These are phyloP conservation scores for Cercospora berteroae DNA, from an alignment of 2,329 filamentous ascomycete species.

Conservation along the genomic window DNA sequence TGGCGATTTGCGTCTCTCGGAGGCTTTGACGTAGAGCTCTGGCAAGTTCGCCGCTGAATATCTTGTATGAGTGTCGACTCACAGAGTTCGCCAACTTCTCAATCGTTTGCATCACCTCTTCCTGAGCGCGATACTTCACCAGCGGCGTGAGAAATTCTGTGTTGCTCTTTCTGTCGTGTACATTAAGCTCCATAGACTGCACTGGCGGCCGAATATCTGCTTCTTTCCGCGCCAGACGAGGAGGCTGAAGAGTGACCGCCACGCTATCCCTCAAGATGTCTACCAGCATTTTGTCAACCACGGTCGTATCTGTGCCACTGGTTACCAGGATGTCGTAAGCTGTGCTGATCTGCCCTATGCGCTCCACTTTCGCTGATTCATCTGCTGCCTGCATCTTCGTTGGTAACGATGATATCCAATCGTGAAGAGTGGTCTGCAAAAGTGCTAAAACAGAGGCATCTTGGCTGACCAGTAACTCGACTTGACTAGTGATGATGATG, in stretches of 20 bases:
- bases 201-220: constrained; percentile 19
- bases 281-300: constrained; percentile 66
- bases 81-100: constrained; percentile 39
- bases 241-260: constrained; percentile 45
- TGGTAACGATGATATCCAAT: constrained; percentile 78
- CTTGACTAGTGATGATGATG: constrained; percentile 33
- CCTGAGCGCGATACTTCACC: constrained; percentile 31
- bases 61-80: constrained; percentile 17
- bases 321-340: constrained; percentile 65
- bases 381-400: constrained; percentile 81
- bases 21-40: constrained; percentile 59
- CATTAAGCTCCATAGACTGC: constrained; percentile 23
- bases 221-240: constrained; percentile 17
- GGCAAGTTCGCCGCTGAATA: constrained; percentile 63
- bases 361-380: constrained; percentile 69
- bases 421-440: constrained; percentile 69
- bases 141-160: constrained; percentile 30
- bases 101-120: constrained; percentile 27
- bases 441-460: constrained; percentile 62
- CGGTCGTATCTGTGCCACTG: constrained; percentile 62
- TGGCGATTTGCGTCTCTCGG: constrained; percentile 62
- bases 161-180: constrained; percentile 18
- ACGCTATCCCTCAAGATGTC: constrained; percentile 74
- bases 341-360: constrained; percentile 73
- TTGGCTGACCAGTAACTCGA: constrained; percentile 62